These are phyloP conservation scores for Noccaea bulbosa DNA, from an alignment of 345 rosid species.

Conservation along the genomic window DNA sequence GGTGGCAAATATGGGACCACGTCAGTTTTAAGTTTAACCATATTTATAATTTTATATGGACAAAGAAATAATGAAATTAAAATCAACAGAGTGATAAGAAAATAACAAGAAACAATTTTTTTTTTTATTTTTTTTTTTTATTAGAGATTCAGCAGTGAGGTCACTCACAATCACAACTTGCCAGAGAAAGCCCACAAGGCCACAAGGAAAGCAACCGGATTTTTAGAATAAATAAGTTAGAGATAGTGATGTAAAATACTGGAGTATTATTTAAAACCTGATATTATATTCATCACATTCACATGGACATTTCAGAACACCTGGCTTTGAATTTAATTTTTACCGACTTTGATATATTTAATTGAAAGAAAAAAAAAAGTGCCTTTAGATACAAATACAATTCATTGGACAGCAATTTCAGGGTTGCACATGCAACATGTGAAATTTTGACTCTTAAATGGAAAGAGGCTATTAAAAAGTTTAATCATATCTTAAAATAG, in stretches of 20 bases:
- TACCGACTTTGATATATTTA: slow-evolving; percentile 15
- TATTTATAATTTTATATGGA: neutral
- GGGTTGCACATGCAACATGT: slow-evolving; percentile 48
- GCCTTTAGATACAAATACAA: slow-evolving; percentile 1
- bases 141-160: slow-evolving; percentile 21
- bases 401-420: slow-evolving; percentile 45
- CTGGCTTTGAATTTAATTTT: slow-evolving; percentile 39
- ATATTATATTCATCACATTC: slow-evolving; percentile 38
- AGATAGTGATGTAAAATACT: slow-evolving; percentile 6
- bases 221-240: slow-evolving; percentile 6
- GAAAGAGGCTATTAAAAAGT: slow-evolving; percentile 27
- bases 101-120: neutral
- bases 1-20: slow-evolving; percentile 34
- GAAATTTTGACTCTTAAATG: slow-evolving; percentile 41
- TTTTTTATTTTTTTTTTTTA: neutral
- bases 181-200: slow-evolving; percentile 37
- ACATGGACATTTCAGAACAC: slow-evolving; percentile 47
- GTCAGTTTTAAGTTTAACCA: slow-evolving; percentile 22
- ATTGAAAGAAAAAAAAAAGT: neutral
- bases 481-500: slow-evolving; percentile 39
- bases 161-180: slow-evolving; percentile 35
- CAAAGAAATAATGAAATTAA: neutral
- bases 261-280: slow-evolving; percentile 28
- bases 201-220: slow-evolving; percentile 33
- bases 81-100: neutral